These are phyloP conservation scores for Aspergillus intermedius DNA, from an alignment of 2,329 filamentous ascomycete genomes.

Conservation along the genomic window DNA sequence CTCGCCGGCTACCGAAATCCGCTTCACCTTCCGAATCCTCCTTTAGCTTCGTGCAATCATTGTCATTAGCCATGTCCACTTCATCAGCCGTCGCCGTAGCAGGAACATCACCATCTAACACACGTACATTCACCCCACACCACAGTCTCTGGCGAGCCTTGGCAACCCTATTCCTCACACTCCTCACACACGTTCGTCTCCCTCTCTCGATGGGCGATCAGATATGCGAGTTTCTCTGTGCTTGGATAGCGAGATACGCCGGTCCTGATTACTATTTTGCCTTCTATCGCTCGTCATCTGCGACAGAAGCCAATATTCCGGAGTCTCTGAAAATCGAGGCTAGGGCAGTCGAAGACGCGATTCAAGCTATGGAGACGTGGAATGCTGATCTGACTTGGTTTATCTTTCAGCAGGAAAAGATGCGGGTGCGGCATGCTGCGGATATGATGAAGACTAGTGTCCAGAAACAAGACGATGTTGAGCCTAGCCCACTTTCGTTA, in stretches of 20 bases:
- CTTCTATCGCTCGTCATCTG: not conserved
- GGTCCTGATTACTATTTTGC: constrained; percentile 29
- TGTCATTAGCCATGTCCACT: constrained; percentile 10
- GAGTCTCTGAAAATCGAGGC: not conserved
- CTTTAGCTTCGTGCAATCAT: constrained; percentile 15
- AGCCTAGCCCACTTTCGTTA: not conserved
- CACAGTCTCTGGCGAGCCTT: constrained; percentile 35
- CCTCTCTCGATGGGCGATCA: constrained; percentile 35
- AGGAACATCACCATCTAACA: constrained; percentile 1
- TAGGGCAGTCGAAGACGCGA: constrained; percentile 20
- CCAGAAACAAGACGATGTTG: constrained; percentile 6
- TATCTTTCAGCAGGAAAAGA: constrained; percentile 25
- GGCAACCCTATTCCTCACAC: constrained; percentile 31
- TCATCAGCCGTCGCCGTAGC: constrained; percentile 7
- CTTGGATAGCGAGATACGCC: constrained; percentile 31
- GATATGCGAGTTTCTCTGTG: constrained; percentile 33
- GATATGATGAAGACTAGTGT: constrained; percentile 27
- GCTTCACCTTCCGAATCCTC: constrained; percentile 4
- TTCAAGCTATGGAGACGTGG: constrained; percentile 37
- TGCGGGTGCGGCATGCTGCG: constrained; percentile 3
- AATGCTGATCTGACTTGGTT: constrained; percentile 39
- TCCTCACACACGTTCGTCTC: constrained; percentile 35
- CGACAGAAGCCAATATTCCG: not conserved
- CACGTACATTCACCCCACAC: constrained; percentile 30
- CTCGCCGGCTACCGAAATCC: not conserved